Evolutionary conservation across 306 rosid genomes (phyloP).

Genomic region (Vicia sativa): DNA sequence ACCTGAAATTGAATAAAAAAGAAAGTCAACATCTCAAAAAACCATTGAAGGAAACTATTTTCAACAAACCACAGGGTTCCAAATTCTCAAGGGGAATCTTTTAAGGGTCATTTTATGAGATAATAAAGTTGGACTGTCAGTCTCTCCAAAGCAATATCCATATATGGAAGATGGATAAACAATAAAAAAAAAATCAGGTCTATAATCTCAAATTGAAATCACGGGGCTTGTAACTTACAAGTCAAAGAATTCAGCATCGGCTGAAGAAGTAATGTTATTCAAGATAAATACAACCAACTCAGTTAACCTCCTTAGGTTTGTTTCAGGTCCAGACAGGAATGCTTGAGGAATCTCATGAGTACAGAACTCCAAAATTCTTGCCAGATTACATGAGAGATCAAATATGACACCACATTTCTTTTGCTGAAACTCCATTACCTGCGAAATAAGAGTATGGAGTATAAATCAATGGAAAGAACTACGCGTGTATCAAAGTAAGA

Average conservation of each 20-base stretch:
- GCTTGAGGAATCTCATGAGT: slow-evolving; percentile 90
- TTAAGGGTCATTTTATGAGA: slow-evolving; percentile 11
- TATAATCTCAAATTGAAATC: slow-evolving; percentile 13
- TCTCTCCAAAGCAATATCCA: slow-evolving; percentile 24
- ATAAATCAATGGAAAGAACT: slow-evolving; percentile 22
- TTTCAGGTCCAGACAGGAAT: slow-evolving; percentile 80
- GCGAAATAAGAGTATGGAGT: slow-evolving; percentile 45
- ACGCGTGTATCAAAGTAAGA: slow-evolving; percentile 1
- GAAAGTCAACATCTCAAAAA: slow-evolving; percentile 13
- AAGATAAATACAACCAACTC: slow-evolving; percentile 90
- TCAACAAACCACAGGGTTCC: slow-evolving; percentile 20
- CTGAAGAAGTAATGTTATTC: slow-evolving; percentile 79
- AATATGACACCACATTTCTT: slow-evolving; percentile 87
- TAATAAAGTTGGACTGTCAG: slow-evolving; percentile 4
- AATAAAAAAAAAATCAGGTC: slow-evolving; percentile 1
- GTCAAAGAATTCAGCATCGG: slow-evolving; percentile 86
- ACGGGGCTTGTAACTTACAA: slow-evolving; percentile 63
- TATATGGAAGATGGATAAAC: slow-evolving; percentile 1
- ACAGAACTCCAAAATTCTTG: slow-evolving; percentile 85
- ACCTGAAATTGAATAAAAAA: slow-evolving; percentile 49
- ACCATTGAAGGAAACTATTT: slow-evolving; percentile 13
- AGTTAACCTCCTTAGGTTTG: slow-evolving; percentile 86
- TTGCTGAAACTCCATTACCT: slow-evolving; percentile 97
- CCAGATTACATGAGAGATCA: slow-evolving; percentile 96
- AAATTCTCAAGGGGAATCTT: slow-evolving; percentile 20